phyloP scores from a whole-genome alignment of 1,139 yeast genomes.

The Hyphopichia wangnamkhiaoensis region DNA sequence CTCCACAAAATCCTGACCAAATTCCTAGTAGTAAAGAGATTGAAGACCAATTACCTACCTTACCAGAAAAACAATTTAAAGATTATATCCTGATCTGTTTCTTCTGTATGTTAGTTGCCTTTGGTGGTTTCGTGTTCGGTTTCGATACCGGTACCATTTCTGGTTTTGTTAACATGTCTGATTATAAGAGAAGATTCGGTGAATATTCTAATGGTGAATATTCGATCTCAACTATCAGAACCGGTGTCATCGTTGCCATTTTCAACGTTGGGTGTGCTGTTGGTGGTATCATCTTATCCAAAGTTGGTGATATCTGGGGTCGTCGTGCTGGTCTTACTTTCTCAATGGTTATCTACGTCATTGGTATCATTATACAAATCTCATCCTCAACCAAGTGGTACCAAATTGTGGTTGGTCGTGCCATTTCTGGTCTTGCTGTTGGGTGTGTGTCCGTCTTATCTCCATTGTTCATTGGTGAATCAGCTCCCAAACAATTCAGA shows the following conservation, averaged over 20 bases:
- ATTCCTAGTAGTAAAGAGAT: constrained; percentile 6
- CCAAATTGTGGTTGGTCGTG: constrained; percentile 59
- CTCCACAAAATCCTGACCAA: constrained; percentile 3
- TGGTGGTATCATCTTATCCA: constrained; percentile 65
- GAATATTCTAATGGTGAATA: constrained; percentile 26
- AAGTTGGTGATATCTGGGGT: constrained; percentile 54
- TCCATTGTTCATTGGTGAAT: constrained; percentile 70
- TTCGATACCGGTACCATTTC: constrained; percentile 75
- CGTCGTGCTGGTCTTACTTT: constrained; percentile 51
- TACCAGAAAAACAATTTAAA: constrained; percentile 27
- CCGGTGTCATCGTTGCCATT: constrained; percentile 61
- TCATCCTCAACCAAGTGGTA: constrained; percentile 44
- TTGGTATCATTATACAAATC: constrained; percentile 52
- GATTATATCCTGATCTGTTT: constrained; percentile 34
- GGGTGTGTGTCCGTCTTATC: constrained; percentile 67
- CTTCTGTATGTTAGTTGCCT: constrained; percentile 47
- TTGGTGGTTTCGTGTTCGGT: constrained; percentile 69
- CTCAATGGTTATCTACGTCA: constrained; percentile 46
- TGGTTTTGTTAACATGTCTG: constrained; percentile 61
- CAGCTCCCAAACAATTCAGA: constrained; percentile 67
- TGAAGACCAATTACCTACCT: constrained; percentile 8
- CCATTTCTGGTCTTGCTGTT: constrained; percentile 69
- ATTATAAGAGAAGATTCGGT: constrained; percentile 52
- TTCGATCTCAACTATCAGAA: constrained; percentile 40
- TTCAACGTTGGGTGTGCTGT: constrained; percentile 72